Conservation (phyloP, 768 basidiomycete species). For the Boletus rubroflammeus region DNA sequence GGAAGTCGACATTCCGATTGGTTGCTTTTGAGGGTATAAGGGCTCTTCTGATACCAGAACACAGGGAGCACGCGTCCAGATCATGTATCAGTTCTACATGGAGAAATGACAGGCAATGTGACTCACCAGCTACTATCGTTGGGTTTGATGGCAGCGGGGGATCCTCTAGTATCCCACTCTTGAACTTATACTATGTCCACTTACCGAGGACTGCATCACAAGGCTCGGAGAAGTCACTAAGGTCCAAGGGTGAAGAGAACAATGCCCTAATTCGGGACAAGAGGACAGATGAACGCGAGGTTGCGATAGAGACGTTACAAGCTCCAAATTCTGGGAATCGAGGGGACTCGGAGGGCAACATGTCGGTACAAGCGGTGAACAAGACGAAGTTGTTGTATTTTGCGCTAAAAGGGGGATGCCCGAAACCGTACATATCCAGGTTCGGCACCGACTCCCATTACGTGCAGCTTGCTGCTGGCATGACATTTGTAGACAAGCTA, state of each 20-base stretch:
- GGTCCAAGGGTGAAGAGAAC: constrained; percentile 11
- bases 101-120: not conserved
- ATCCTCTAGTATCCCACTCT: not conserved
- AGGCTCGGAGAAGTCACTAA: constrained; percentile 1
- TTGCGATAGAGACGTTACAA: constrained; percentile 16
- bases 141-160: constrained; percentile 23
- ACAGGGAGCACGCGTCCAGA: not conserved
- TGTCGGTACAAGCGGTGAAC: constrained; percentile 10
- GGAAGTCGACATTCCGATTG: constrained; percentile 25
- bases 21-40: not conserved
- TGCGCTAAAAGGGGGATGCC: not conserved
- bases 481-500: not conserved
- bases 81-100: constrained; percentile 1
- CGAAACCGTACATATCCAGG: not conserved
- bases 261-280: constrained; percentile 24
- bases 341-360: constrained; percentile 1
- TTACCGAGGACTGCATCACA: constrained; percentile 3
- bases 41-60: not conserved
- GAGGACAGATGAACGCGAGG: constrained; percentile 4
- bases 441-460: not conserved
- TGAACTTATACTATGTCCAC: constrained; percentile 24
- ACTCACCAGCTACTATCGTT: constrained; percentile 28
- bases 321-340: no score
- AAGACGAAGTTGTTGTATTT: constrained; percentile 28
- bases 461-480: not conserved